Conservation (phyloP, 306 rosid genomes). For the Myrica gale region DNA sequence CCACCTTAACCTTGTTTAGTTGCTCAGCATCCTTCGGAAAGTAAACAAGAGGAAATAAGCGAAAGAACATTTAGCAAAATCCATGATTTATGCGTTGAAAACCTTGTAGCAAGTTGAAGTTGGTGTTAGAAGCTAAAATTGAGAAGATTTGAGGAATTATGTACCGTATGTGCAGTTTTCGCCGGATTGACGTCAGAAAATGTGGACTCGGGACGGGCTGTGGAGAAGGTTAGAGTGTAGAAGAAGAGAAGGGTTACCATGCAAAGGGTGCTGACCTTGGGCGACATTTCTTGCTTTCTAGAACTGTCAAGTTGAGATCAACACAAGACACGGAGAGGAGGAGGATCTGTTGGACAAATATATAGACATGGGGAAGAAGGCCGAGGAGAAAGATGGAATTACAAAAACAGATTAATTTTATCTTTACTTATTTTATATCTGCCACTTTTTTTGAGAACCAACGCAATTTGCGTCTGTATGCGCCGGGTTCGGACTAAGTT, state of each 20-base stretch:
- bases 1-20: slow-evolving; percentile 35
- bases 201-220: slow-evolving; percentile 28
- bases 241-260: slow-evolving; percentile 29
- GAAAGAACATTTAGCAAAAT: neutral
- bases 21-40: slow-evolving; percentile 41
- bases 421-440: too few relatives aligned
- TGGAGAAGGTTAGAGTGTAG: slow-evolving; percentile 32
- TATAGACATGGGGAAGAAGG: slow-evolving; percentile 31
- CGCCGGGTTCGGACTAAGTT: too few relatives aligned
- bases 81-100: neutral
- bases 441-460: too few relatives aligned
- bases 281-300: slow-evolving; percentile 41
- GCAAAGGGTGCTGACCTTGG: slow-evolving; percentile 41
- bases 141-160: neutral
- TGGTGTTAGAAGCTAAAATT: slow-evolving; percentile 5
- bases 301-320: neutral
- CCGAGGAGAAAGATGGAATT: slow-evolving; percentile 36
- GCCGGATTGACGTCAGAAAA: slow-evolving; percentile 25
- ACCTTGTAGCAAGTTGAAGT: neutral
- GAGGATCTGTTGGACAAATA: slow-evolving; percentile 15
- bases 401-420: neutral
- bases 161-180: slow-evolving; percentile 38
- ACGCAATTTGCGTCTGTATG: too few relatives aligned
- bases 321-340: neutral
- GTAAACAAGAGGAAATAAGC: neutral